Evolutionary conservation across 495 filamentous ascomycete species (phyloP).

Genomic region (Aspergillus mulundensis): DNA sequence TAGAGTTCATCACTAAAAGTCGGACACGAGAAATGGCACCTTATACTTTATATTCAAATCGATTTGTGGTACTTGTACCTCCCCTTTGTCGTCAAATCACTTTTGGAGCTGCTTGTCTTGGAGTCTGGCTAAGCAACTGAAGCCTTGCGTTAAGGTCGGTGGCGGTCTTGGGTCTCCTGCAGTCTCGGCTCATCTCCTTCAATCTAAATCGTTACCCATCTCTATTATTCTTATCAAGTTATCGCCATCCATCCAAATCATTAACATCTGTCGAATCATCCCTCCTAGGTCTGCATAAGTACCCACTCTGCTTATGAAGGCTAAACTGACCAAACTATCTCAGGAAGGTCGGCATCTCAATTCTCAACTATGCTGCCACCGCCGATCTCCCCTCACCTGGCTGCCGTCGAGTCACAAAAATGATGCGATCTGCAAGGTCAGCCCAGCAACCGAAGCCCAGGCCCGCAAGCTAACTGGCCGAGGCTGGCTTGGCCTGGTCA

Average conservation of each 20-base stretch:
- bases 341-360: constrained; percentile 3
- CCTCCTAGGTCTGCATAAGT: not conserved
- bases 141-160: constrained; percentile 5
- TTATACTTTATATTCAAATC: not conserved
- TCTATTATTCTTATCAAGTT: not conserved
- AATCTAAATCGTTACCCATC: not conserved
- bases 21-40: constrained; percentile 15
- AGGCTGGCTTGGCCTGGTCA: not conserved
- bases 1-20: constrained; percentile 9
- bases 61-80: too few species aligned
- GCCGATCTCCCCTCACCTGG: constrained; percentile 2
- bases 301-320: not conserved
- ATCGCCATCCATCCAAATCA: not conserved
- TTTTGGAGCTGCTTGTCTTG: not conserved
- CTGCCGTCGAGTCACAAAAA: not conserved
- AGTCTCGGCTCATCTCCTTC: not conserved
- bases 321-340: not conserved
- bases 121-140: constrained; percentile 9
- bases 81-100: too few species aligned
- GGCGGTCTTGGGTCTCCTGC: not conserved
- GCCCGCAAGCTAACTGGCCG: not conserved
- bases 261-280: not conserved
- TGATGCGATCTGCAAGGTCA: constrained; percentile 14
- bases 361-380: not conserved
- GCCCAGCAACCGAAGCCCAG: not conserved